Evolutionary conservation across 768 basidiomycete genomes (phyloP).

Genomic region (Russula lepida): DNA sequence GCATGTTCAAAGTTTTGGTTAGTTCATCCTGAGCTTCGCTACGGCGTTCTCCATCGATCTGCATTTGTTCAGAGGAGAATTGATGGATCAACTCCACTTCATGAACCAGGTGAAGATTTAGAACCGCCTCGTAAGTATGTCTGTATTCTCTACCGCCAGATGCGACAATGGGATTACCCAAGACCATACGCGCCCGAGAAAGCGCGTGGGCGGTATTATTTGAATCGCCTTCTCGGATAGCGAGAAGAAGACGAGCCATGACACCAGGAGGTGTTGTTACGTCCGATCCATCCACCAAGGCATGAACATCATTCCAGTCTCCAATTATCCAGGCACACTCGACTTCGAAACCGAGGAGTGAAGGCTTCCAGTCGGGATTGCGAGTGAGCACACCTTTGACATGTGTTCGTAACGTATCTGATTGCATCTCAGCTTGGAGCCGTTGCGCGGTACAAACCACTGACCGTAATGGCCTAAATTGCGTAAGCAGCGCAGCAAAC

Average conservation of each 20-base stretch:
- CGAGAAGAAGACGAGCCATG: slow-evolving; percentile 72
- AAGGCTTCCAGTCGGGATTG: slow-evolving; percentile 73
- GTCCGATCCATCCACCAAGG: slow-evolving; percentile 44
- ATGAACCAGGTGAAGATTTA: slow-evolving; percentile 78
- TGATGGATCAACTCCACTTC: slow-evolving; percentile 69
- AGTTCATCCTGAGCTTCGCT: slow-evolving; percentile 36
- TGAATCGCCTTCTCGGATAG: slow-evolving; percentile 54
- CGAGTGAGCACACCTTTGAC: slow-evolving; percentile 83
- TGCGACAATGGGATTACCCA: slow-evolving; percentile 80
- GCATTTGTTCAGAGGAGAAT: slow-evolving; percentile 35
- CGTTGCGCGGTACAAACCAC: slow-evolving; percentile 24
- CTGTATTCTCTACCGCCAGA: slow-evolving; percentile 74
- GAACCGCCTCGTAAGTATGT: slow-evolving; percentile 75
- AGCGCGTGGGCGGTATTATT: slow-evolving; percentile 42
- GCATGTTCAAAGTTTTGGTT: slow-evolving; percentile 45
- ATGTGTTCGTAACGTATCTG: slow-evolving; percentile 92
- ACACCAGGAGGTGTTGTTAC: slow-evolving; percentile 52
- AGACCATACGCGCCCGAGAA: slow-evolving; percentile 53
- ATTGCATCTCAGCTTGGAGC: slow-evolving; percentile 1
- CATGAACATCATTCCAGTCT: slow-evolving; percentile 79
- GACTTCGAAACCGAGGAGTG: slow-evolving; percentile 74
- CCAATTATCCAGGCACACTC: slow-evolving; percentile 97
- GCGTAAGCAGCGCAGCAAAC: slow-evolving; percentile 80
- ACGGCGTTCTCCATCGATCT: slow-evolving; percentile 26
- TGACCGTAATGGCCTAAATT: slow-evolving; percentile 96